Percentiles rank a stretch among this genome's conserved stretches.
Evolutionary conservation across 2,329 filamentous ascomycete genomes (phyloP).

Genomic region (Allantophomopsis lycopodina): DNA sequence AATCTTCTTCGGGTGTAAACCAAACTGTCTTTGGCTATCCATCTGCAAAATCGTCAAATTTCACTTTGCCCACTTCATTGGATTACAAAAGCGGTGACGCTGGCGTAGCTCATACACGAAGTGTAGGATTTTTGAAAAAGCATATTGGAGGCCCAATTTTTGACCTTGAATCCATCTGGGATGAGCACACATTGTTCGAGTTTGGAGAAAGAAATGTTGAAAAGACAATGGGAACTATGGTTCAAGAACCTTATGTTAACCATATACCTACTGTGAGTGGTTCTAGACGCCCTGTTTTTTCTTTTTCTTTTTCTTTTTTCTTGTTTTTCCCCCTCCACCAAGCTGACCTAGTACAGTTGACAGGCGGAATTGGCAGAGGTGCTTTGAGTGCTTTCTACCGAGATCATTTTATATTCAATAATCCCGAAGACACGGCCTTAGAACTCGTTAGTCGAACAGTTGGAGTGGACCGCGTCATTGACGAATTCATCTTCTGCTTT

Average conservation of each 20-base stretch:
- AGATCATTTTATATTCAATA: slow-evolving; percentile 62
- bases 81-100: slow-evolving; percentile 19
- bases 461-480: slow-evolving; percentile 57
- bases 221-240: slow-evolving; percentile 72
- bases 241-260: slow-evolving; percentile 67
- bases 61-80: not conserved
- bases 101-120: slow-evolving; percentile 45
- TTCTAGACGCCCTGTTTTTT: not conserved
- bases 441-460: slow-evolving; percentile 60
- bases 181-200: slow-evolving; percentile 61
- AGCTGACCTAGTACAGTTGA: slow-evolving; percentile 24
- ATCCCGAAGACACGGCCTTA: slow-evolving; percentile 51
- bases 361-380: slow-evolving; percentile 55
- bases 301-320: no score
- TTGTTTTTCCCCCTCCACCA: no score
- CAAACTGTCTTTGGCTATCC: not conserved
- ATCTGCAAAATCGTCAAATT: not conserved
- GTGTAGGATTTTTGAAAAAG: slow-evolving; percentile 49
- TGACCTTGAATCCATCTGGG: slow-evolving; percentile 66
- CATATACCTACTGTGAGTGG: slow-evolving; percentile 52
- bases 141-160: slow-evolving; percentile 51
- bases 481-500: slow-evolving; percentile 54
- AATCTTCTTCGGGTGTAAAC: not conserved
- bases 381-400: slow-evolving; percentile 54
- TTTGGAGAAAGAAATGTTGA: slow-evolving; percentile 56